Evolutionary conservation across 345 rosid genomes (phyloP).

Genomic region (Murraya koenigii): DNA sequence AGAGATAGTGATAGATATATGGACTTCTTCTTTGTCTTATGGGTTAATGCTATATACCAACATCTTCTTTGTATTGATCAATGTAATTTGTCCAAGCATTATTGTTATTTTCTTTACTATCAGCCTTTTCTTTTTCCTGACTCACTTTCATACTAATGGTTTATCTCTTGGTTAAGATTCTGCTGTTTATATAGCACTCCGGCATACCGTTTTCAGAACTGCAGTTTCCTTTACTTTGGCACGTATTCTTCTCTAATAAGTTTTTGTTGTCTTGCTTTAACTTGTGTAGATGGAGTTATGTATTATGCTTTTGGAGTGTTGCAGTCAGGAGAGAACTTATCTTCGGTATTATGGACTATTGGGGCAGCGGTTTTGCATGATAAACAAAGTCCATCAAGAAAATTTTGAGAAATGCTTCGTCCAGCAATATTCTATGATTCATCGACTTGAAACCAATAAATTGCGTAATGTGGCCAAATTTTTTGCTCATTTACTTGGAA

Average conservation of each 20-base stretch:
- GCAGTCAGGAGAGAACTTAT: constrained; percentile 94
- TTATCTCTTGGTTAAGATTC: neutral
- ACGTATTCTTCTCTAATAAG: neutral
- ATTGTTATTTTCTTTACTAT: neutral
- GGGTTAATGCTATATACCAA: neutral
- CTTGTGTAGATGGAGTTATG: constrained; percentile 89
- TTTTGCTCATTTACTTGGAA: constrained; percentile 93
- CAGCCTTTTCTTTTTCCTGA: neutral
- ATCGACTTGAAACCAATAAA: constrained; percentile 88
- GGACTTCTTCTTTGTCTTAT: neutral
- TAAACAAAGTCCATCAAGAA: constrained; percentile 84
- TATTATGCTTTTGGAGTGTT: constrained; percentile 91
- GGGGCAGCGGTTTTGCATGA: constrained; percentile 95
- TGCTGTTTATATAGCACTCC: neutral
- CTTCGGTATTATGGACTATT: constrained; percentile 86
- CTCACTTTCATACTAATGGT: neutral
- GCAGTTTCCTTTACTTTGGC: neutral
- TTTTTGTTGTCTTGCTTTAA: constrained; percentile 13
- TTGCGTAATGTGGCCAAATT: constrained; percentile 88
- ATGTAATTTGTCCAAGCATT: neutral
- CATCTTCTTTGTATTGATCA: neutral
- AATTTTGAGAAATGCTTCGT: constrained; percentile 91
- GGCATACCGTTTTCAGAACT: neutral
- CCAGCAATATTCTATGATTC: constrained; percentile 94
- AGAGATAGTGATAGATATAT: neutral